phyloP scores from a whole-genome alignment of 495 filamentous ascomycete species.

The Viridothelium virens region DNA sequence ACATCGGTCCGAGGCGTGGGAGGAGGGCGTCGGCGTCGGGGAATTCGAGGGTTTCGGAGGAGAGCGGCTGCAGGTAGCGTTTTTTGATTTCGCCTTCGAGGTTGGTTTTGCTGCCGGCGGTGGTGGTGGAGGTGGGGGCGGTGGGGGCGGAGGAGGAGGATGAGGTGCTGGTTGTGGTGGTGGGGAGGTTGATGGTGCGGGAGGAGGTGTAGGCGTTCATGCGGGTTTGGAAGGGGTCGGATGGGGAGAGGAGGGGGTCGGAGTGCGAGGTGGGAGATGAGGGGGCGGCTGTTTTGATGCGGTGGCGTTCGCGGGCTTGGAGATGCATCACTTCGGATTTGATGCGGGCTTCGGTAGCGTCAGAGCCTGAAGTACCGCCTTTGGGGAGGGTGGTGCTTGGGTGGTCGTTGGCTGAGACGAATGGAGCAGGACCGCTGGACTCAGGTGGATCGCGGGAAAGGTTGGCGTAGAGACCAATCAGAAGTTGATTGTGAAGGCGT shows the following conservation, averaged over 20 bases:
- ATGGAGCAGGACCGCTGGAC: constrained; percentile 73
- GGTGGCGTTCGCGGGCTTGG: constrained; percentile 71
- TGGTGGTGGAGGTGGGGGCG: neutral
- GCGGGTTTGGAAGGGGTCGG: constrained; percentile 3
- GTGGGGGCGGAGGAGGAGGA: neutral
- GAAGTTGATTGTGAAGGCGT: constrained; percentile 85
- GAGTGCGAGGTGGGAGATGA: neutral
- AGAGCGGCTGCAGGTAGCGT: constrained; percentile 79
- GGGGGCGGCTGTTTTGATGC: constrained; percentile 34
- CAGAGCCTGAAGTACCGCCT: constrained; percentile 46
- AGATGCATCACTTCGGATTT: constrained; percentile 95
- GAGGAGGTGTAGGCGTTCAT: neutral
- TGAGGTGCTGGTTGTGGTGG: neutral
- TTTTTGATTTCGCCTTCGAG: constrained; percentile 75
- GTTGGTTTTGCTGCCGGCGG: constrained; percentile 39
- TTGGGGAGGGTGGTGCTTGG: constrained; percentile 72
- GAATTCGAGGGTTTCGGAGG: constrained; percentile 86
- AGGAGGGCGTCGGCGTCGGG: constrained; percentile 73
- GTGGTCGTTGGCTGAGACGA: constrained; percentile 95
- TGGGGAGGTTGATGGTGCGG: neutral
- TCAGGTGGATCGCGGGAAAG: constrained; percentile 81
- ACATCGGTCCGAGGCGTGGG: constrained; percentile 84
- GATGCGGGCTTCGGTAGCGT: constrained; percentile 81
- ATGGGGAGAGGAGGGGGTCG: neutral
- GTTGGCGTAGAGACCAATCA: constrained; percentile 80